Percentiles rank a stretch among this genome's conserved stretches.
These are phyloP conservation scores for Aureobasidium sp. DNA, from an alignment of 2,329 filamentous ascomycete species.

Conservation along the genomic window DNA sequence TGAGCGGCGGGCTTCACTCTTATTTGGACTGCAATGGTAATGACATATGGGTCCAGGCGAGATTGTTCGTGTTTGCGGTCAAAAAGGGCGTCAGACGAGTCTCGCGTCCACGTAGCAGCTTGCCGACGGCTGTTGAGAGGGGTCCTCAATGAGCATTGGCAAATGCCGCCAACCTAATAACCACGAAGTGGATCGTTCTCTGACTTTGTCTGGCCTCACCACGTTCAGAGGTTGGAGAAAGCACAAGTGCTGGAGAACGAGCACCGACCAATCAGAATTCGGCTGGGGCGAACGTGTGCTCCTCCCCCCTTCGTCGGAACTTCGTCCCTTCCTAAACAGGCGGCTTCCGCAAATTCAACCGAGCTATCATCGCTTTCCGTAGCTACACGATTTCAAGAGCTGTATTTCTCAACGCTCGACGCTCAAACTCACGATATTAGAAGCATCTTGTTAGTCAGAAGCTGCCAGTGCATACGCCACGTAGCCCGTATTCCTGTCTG, in stretches of 20 bases:
- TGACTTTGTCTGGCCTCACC: neutral
- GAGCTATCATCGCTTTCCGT: neutral
- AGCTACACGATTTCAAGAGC: neutral
- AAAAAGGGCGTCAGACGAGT: constrained; percentile 6
- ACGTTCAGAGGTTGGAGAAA: constrained; percentile 8
- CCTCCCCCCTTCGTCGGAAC: neutral
- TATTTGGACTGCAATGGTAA: neutral
- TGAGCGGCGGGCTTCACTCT: neutral
- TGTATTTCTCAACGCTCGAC: neutral
- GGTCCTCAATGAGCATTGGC: constrained; percentile 8
- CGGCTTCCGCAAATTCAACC: neutral
- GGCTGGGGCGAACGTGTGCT: no score
- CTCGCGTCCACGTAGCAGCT: constrained; percentile 7
- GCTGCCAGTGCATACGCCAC: neutral
- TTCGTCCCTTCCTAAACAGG: neutral
- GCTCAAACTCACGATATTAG: neutral
- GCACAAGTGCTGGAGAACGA: neutral
- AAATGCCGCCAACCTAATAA: constrained; percentile 8
- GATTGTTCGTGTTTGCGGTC: neutral
- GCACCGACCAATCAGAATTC: neutral
- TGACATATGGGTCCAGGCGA: constrained; percentile 5
- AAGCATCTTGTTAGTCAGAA: neutral
- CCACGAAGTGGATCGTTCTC: constrained; percentile 8
- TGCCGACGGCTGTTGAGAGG: constrained; percentile 11
- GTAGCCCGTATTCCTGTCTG: neutral